These are phyloP conservation scores for Aspergillus saccharolyticus DNA, from an alignment of 495 filamentous ascomycete species.

Conservation along the genomic window DNA sequence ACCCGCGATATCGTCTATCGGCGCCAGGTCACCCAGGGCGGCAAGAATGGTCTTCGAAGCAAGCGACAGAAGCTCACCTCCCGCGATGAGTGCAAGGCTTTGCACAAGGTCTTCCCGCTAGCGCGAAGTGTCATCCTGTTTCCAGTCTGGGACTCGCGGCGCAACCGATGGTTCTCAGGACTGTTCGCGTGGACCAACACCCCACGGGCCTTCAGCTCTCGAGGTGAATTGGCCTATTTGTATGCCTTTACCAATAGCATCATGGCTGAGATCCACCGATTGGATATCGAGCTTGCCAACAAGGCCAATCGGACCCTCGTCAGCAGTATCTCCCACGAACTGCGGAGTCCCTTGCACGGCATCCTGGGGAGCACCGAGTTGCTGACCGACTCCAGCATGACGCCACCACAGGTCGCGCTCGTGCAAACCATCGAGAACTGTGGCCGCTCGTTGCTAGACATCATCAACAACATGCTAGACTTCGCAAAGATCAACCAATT, in stretches of 20 bases:
- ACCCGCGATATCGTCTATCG: constrained; percentile 8
- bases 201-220: constrained; percentile 29
- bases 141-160: constrained; percentile 54
- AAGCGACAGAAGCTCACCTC: constrained; percentile 14
- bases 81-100: constrained; percentile 3
- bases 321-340: constrained; percentile 36
- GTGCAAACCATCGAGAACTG: constrained; percentile 11
- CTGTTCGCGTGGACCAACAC: constrained; percentile 46
- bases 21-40: constrained; percentile 23
- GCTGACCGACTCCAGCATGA: constrained; percentile 8
- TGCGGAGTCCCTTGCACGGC: constrained; percentile 12
- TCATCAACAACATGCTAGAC: constrained; percentile 13
- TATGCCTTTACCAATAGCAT: constrained; percentile 51
- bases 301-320: constrained; percentile 57
- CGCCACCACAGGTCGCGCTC: not conserved
- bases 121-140: constrained; percentile 12
- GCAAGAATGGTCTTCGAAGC: constrained; percentile 19
- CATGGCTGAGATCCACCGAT: constrained; percentile 52
- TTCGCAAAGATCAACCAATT: constrained; percentile 13
- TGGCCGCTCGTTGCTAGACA: constrained; percentile 4
- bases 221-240: constrained; percentile 40
- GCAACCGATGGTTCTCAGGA: constrained; percentile 55
- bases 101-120: constrained; percentile 6
- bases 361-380: constrained; percentile 13
- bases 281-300: constrained; percentile 38